phyloP scores from a whole-genome alignment of 164 flowering plant genomes.

The Vitis labrusca region DNA sequence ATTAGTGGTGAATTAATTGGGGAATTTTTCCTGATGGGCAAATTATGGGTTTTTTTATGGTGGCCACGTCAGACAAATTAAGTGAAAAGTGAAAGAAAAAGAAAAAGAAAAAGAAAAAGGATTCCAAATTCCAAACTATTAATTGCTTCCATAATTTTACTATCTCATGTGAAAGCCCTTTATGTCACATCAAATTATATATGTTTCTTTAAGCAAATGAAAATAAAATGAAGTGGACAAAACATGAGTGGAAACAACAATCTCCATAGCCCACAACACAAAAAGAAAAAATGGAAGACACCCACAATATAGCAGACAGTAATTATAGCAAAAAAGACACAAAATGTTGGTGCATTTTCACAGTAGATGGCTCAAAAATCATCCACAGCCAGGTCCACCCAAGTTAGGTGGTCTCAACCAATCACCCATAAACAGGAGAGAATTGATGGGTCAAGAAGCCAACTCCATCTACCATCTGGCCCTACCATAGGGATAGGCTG shows the following conservation, averaged over 20 bases:
- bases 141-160: neutral
- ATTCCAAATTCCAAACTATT: neutral
- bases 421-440: neutral
- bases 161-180: neutral
- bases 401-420: neutral
- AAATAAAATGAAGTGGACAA: neutral
- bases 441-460: too few relatives aligned
- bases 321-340: constrained; percentile 20
- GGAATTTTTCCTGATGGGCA: too few relatives aligned
- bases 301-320: constrained; percentile 25
- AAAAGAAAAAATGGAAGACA: constrained; percentile 10
- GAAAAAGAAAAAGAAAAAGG: neutral
- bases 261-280: constrained; percentile 3
- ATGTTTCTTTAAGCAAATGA: neutral
- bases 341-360: constrained; percentile 3
- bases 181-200: constrained; percentile 7
- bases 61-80: too few relatives aligned
- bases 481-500: too few relatives aligned
- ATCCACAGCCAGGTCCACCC: constrained; percentile 7
- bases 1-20: too few relatives aligned
- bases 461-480: too few relatives aligned
- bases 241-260: neutral
- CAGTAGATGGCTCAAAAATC: constrained; percentile 1
- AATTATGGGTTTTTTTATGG: too few relatives aligned
- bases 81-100: too few relatives aligned